Evolutionary conservation across 106 monocot species (phyloP).

Genomic region (Dioscorea dumetorum): DNA sequence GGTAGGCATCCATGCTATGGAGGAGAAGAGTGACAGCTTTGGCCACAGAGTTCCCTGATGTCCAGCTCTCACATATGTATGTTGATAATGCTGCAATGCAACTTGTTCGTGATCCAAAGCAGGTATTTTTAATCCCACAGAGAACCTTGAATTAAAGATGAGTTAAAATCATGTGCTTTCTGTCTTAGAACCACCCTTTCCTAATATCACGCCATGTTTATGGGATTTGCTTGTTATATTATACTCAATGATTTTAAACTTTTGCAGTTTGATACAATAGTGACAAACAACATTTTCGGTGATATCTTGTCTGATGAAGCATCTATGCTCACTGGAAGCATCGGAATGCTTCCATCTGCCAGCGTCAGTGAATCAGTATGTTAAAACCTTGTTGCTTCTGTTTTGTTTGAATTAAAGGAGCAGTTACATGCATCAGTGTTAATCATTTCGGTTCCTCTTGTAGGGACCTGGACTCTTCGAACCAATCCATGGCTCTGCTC

Average conservation of each 20-base stretch:
- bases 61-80: conserved; percentile 90
- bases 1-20: conserved; percentile 90
- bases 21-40: conserved; percentile 59
- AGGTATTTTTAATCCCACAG: conserved; percentile 31
- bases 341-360: conserved; percentile 98
- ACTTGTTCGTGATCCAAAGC: conserved; percentile 84
- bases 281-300: conserved; percentile 96
- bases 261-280: conserved; percentile 94
- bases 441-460: not conserved
- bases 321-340: conserved; percentile 97
- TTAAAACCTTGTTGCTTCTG: conserved; percentile 2
- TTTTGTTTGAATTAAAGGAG: too few relatives aligned
- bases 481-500: conserved; percentile 96
- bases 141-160: not conserved
- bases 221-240: too few relatives aligned
- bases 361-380: conserved; percentile 85
- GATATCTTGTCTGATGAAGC: conserved; percentile 98
- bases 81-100: conserved; percentile 99
- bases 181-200: too few relatives aligned
- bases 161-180: not conserved
- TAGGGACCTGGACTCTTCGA: conserved; percentile 98
- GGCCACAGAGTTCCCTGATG: conserved; percentile 66
- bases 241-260: too few relatives aligned
- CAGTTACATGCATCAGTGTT: too few relatives aligned
- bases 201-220: too few relatives aligned